Evolutionary conservation across 1,284 basidiomycete species (phyloP).

Genomic region (Tilletiopsis washingtonensis): DNA sequence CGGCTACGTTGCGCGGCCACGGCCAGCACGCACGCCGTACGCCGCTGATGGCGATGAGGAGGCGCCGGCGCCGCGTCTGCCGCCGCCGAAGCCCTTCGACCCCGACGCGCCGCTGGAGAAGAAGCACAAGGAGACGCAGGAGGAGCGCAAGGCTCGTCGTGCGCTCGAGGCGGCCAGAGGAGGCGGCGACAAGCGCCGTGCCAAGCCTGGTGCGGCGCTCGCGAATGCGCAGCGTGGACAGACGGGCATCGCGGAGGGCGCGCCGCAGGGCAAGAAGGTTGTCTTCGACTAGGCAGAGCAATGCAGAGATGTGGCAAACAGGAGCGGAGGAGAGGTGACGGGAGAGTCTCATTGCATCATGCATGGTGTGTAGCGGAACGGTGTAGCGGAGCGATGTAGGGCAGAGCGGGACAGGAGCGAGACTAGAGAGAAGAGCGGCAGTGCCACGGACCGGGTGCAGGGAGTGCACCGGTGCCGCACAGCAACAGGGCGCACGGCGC

Average conservation of each 20-base stretch:
- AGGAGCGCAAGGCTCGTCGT: conserved; percentile 33
- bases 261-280: conserved; percentile 64
- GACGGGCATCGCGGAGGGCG: conserved; percentile 62
- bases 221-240: conserved; percentile 79
- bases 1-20: too few relatives aligned
- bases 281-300: background rate
- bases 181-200: conserved; percentile 49
- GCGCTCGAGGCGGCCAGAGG: conserved; percentile 15
- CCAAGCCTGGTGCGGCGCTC: conserved; percentile 80
- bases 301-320: too few relatives aligned
- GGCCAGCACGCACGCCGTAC: conserved; percentile 8
- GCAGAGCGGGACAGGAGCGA: too few relatives aligned
- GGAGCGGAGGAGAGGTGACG: too few relatives aligned
- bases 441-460: too few relatives aligned
- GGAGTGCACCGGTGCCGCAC: too few relatives aligned
- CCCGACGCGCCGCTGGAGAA: conserved; percentile 20
- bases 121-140: conserved; percentile 30
- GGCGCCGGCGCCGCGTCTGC: conserved; percentile 14
- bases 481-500: too few relatives aligned
- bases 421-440: too few relatives aligned
- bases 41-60: background rate
- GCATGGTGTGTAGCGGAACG: too few relatives aligned
- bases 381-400: too few relatives aligned
- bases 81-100: conserved; percentile 35
- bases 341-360: too few relatives aligned